phyloP scores from a whole-genome alignment of 371 early-diverging fungal species.

The Lichtheimia ornata region DNA sequence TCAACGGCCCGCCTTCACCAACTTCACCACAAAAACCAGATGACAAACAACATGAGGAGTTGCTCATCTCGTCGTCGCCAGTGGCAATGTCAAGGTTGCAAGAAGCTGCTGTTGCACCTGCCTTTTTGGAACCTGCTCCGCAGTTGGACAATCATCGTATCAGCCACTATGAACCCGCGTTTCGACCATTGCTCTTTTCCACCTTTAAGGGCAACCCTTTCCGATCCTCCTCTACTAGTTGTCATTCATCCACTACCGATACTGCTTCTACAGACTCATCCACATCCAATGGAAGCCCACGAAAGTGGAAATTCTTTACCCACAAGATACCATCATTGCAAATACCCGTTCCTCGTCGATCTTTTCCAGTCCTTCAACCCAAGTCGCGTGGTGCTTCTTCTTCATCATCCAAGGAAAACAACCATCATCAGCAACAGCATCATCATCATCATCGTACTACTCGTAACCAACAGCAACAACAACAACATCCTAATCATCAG shows the following conservation, averaged over 20 bases:
- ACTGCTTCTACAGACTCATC: too few species aligned
- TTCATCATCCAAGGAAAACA: not conserved
- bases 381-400: slow-evolving; percentile 4
- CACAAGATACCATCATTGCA: slow-evolving; percentile 18
- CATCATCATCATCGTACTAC: not conserved
- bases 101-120: slow-evolving; percentile 8
- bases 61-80: slow-evolving; percentile 3
- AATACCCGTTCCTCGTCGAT: slow-evolving; percentile 21
- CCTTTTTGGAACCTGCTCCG: slow-evolving; percentile 30
- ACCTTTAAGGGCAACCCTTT: slow-evolving; percentile 12
- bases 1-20: slow-evolving; percentile 16
- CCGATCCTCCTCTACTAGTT: not conserved
- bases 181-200: slow-evolving; percentile 15
- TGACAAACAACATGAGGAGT: slow-evolving; percentile 1
- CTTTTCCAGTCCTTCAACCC: slow-evolving; percentile 16
- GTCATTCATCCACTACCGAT: not conserved
- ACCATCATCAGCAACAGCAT: not conserved
- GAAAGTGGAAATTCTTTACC: not conserved
- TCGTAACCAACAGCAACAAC: slow-evolving; percentile 5
- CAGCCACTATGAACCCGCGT: slow-evolving; percentile 13
- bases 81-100: not conserved
- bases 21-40: slow-evolving; percentile 9
- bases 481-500: slow-evolving; percentile 4
- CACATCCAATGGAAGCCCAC: not conserved
- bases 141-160: slow-evolving; percentile 20